phyloP scores from a whole-genome alignment of 2,329 filamentous ascomycete species.

The Fusarium virguliforme region DNA sequence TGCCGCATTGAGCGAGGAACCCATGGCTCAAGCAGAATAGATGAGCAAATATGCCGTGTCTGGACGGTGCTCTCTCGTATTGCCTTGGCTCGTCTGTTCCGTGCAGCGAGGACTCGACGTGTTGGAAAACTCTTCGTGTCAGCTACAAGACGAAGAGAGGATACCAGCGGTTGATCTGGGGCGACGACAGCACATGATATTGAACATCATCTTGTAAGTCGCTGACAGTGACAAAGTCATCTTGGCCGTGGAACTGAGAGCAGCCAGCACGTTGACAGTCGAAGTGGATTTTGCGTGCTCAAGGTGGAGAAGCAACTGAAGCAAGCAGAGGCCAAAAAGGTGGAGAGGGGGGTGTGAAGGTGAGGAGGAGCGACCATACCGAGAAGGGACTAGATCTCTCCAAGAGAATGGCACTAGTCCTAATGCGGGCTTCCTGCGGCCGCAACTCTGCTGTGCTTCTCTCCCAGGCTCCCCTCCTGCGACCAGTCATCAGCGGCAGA shows the following conservation, averaged over 20 bases:
- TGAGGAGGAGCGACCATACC: slow-evolving; percentile 18
- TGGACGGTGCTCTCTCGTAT: slow-evolving; percentile 11
- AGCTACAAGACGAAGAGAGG: slow-evolving; percentile 3
- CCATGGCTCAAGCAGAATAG: slow-evolving; percentile 16
- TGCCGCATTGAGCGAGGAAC: slow-evolving; percentile 20
- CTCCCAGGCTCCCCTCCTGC: slow-evolving; percentile 37
- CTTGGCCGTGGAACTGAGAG: slow-evolving; percentile 32
- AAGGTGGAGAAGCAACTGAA: slow-evolving; percentile 40
- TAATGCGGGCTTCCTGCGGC: slow-evolving; percentile 35
- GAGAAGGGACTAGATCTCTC: not conserved
- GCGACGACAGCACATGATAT: slow-evolving; percentile 21
- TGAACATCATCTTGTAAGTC: slow-evolving; percentile 17
- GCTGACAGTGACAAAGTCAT: slow-evolving; percentile 24
- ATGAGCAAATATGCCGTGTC: slow-evolving; percentile 27
- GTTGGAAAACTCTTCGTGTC: slow-evolving; percentile 10
- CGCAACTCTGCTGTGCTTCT: slow-evolving; percentile 31
- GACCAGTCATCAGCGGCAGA: slow-evolving; percentile 20
- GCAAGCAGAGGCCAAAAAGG: slow-evolving; percentile 23
- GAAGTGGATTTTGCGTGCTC: slow-evolving; percentile 41
- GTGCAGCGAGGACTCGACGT: slow-evolving; percentile 2
- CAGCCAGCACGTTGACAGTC: slow-evolving; percentile 37
- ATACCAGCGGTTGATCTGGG: slow-evolving; percentile 12
- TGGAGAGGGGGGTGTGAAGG: slow-evolving; percentile 36
- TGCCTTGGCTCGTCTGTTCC: slow-evolving; percentile 12
- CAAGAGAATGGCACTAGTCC: slow-evolving; percentile 20